Base-by-base conservation (phyloP, 164 flowering plant species). In the Piper betle region DNA sequence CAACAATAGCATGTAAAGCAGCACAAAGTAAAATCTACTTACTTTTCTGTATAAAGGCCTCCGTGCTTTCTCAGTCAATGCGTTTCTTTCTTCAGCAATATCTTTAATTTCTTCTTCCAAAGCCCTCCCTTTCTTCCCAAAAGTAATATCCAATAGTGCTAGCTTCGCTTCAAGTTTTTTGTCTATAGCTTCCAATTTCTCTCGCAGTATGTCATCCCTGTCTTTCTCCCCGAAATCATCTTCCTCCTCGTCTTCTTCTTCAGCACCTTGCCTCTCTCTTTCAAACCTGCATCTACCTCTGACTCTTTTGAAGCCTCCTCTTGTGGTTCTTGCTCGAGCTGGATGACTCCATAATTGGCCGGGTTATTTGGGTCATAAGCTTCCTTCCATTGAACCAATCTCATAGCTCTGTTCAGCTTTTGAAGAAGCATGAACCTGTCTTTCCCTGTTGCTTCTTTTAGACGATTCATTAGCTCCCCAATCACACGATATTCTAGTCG, bases 31-130 rank as follows among this genome's bases (percentile, higher is more conserved):
- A 19, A 52, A 53, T 33, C 48, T 39, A 78, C 84, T 79, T 79
- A 89, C 96, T 71, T 84, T 89, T 50, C 94, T 76, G 62, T 79
- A 82, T 52, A 85, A 83, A 39, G 97, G 98, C 58, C 66, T 79
- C 73, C 88, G 80, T 71, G 77, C 86, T 80, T 81, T 78, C 75
- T 90, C 97, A 20, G 84, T 81, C 73, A 88, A 78, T 42, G 80
- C 65, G 69, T 88, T 86, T 66, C 97, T 86, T 72, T 93, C 97
- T 71, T 93, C 96, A 6, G 97, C 97, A 46, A 93, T 92, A 64
- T 84, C 83, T 71, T 81, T 83, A 16, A 90, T 90, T 73, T 93
- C 97, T 65, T 90, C 95, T 77, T 90, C 97, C 48, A 93, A 71
- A 68, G 71, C 67, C 71, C 75, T 88, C 1, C 97, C 97, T 69